These are phyloP conservation scores for Houttuynia cordata DNA, from an alignment of 164 flowering plant genomes.

Conservation along the genomic window DNA sequence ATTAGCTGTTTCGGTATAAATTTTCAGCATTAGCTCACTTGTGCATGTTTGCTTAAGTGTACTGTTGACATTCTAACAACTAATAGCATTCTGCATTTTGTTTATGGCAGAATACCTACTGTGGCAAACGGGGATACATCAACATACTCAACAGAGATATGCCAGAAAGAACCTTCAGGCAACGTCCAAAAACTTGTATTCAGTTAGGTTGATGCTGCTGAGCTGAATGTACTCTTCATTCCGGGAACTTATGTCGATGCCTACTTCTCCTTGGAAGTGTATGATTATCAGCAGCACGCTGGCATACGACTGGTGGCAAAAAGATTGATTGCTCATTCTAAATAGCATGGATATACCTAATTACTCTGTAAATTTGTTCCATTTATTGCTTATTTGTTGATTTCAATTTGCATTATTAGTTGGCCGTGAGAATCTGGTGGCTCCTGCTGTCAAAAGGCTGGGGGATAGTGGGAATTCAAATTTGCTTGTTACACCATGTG, in stretches of 20 bases:
- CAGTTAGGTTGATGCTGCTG: constrained; percentile 42
- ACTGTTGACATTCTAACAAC: neutral
- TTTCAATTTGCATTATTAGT: too few relatives aligned
- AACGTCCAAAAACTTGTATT: constrained; percentile 38
- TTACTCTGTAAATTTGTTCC: neutral
- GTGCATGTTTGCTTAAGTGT: neutral
- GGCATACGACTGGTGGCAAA: neutral
- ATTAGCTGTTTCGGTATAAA: too few relatives aligned
- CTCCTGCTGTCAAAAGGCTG: too few relatives aligned
- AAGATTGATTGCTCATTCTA: neutral
- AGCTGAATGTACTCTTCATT: constrained; percentile 40
- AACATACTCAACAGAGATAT: constrained; percentile 47
- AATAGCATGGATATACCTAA: neutral
- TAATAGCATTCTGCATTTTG: neutral
- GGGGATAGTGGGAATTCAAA: too few relatives aligned
- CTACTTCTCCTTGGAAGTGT: constrained; percentile 34
- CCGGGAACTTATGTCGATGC: constrained; percentile 56
- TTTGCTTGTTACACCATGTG: too few relatives aligned
- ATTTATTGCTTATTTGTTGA: neutral
- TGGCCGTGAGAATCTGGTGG: too few relatives aligned
- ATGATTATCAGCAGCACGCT: neutral
- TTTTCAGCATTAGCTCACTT: neutral
- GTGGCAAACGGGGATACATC: constrained; percentile 31
- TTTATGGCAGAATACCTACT: constrained; percentile 52
- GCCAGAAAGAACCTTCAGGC: constrained; percentile 49